Percentiles rank a stretch among this genome's conserved stretches.
Conservation (phyloP, 2,329 filamentous ascomycete species). For the Dactylonectria macrodidyma region DNA sequence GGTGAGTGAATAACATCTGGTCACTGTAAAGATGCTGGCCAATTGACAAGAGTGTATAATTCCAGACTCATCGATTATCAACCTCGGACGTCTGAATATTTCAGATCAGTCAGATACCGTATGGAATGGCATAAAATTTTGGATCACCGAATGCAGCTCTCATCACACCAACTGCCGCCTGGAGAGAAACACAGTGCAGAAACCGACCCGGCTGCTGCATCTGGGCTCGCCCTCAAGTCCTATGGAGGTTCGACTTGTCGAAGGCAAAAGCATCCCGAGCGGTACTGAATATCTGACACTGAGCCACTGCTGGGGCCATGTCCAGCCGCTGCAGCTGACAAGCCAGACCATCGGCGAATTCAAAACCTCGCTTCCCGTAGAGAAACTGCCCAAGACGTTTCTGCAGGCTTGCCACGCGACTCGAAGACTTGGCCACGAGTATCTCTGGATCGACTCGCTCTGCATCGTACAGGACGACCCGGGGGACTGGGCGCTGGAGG, state of each 20-base stretch:
- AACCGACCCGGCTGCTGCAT: slow-evolving; percentile 15
- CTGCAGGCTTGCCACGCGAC: slow-evolving; percentile 5
- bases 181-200: slow-evolving; percentile 2
- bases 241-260: slow-evolving; percentile 10
- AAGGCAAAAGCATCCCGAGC: not conserved
- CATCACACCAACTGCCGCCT: slow-evolving; percentile 8
- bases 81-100: not conserved
- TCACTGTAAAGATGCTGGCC: not conserved
- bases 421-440: slow-evolving; percentile 16
- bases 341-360: slow-evolving; percentile 4
- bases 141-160: slow-evolving; percentile 17
- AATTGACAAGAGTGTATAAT: not conserved
- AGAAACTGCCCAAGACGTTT: slow-evolving; percentile 19
- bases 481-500: slow-evolving; percentile 28
- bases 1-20: not conserved
- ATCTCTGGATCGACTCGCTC: slow-evolving; percentile 37
- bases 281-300: slow-evolving; percentile 23
- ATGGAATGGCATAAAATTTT: slow-evolving; percentile 15
- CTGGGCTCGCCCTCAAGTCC: not conserved
- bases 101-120: slow-evolving; percentile 16
- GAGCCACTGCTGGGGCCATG: slow-evolving; percentile 8
- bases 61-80: slow-evolving; percentile 11
- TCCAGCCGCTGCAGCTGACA: not conserved
- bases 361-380: not conserved
- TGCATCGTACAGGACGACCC: slow-evolving; percentile 38